Base-by-base conservation (phyloP, 176 grass and related monocot genomes). In the Elaeis guineensis region DNA sequence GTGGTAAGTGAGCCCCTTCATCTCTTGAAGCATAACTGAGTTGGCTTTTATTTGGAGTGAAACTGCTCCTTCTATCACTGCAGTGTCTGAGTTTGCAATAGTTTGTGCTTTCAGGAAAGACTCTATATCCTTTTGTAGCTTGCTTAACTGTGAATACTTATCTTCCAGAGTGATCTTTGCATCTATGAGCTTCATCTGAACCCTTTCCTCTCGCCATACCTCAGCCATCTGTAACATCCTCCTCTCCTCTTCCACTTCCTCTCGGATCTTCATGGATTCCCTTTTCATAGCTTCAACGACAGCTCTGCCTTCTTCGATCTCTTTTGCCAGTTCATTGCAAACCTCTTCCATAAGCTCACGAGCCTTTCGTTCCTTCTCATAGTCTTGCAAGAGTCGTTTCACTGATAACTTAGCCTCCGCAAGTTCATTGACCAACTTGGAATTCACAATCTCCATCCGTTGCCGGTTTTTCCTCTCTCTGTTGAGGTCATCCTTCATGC, bases 141-240 rank as follows among this genome's bases (percentile, higher is more conserved):
- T 26, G 57, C 54, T 83, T 52, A 97, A 55, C 19, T 89, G 78
- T 2, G 87, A 75, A 73, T 97, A 91, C 69, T 91, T 97, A 62
- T 68, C 81, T 61, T 97, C 93, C 11, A 97, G 65, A 63, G 77
- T 74, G 59, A 91, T 59, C 61, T 83, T 97, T 63, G 93, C 93
- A 79, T 97, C 93, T 19, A 85, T 51, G 51, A 97, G 78, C 74
- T 97, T 97, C 93, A 97, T 85, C 62, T 97, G 87, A 49, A 97
- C 87, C 69, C 93, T 85, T 58, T 97, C 93, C 76, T 97, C 93
- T 11, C 93, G 81, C 93, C 93, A 97, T 67, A 87, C 87, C 69
- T 97, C 93, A 25, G 93, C 93, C 78, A 97, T 91, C 72, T 91
- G 93, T 58, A 97, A 62, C 93, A 97, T 97, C 69, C 71, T 83